Evolutionary conservation across 129 eudicot genomes (phyloP), one percentile per base, ranked within the genome.

Genomic region (Ambrosia artemisiifolia): DNA sequence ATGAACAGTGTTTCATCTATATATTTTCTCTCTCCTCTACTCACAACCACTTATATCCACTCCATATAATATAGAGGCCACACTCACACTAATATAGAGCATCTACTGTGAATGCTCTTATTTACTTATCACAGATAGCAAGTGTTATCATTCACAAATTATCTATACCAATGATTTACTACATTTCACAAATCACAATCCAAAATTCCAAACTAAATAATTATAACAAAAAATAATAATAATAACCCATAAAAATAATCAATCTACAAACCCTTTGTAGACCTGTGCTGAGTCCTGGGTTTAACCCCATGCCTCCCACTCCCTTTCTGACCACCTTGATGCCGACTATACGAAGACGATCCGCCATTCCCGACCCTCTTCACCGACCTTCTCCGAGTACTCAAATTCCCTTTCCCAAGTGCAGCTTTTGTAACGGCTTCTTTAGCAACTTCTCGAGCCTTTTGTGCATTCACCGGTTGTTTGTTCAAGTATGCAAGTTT

Each of bases 401-500:
- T 71, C 72, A 79, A 40, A 32, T 59, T 77, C 56, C 79, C 70
- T 48, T 18, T 82, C 46, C 93, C 88, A 6, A 85, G 70, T n/a
- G 91, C 88, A 40, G 86, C 86, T 76, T 79, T 92, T 12, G 85
- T 78, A 69, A 84, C 75, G 16, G 83, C 77, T 48, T 84, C 91
- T 53, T 65, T 63, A 4, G 83, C 83, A 55, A 88, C 85, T 62
- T 86, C 96, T 16, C 95, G 84, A 6, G 92, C 96, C 77, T 88
- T 91, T 64, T 91, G 96, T 16, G 85, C 81, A 73, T 85, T 92
- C 11, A 85, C 74, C 0, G 95, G 86, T 55, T 88, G 98, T 74
- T 87, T 92, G 75, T 92, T 92, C 33, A 88, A 78, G 77, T 73
- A 88, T 11, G 87, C 94, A 1, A 89, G 88, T 77, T 92, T 92